Evolutionary conservation across 1,284 basidiomycete species (phyloP).

Genomic region (Wolfiporia cocos): DNA sequence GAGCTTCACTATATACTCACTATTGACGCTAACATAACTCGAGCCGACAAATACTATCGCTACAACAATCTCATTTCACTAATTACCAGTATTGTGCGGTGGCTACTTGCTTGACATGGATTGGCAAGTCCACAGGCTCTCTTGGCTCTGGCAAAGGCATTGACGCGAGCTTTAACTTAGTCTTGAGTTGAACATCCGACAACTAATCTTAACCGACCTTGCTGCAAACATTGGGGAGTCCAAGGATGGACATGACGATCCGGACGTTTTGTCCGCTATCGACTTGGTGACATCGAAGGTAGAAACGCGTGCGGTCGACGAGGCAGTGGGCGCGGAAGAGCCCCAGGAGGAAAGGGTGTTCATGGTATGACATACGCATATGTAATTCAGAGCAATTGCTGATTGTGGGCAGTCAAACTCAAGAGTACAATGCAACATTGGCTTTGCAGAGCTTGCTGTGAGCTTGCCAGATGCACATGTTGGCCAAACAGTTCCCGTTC

Average conservation of each 20-base stretch:
- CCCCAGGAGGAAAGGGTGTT: constrained; percentile 36
- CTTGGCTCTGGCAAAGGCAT: neutral
- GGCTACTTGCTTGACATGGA: constrained; percentile 6
- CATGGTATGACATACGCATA: too few relatives aligned
- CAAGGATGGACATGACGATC: constrained; percentile 30
- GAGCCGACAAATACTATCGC: too few relatives aligned
- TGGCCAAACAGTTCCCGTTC: constrained; percentile 41
- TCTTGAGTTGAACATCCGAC: constrained; percentile 74
- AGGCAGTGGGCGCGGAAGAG: constrained; percentile 18
- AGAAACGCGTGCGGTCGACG: constrained; percentile 32
- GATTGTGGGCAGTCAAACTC: constrained; percentile 40
- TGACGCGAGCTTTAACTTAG: constrained; percentile 26
- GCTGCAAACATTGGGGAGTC: constrained; percentile 56
- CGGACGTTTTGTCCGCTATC: constrained; percentile 37
- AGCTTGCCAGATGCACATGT: constrained; percentile 55
- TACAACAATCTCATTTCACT: too few relatives aligned
- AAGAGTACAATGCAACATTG: constrained; percentile 68
- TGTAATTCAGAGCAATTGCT: neutral
- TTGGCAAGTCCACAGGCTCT: constrained; percentile 1
- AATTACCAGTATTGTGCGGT: too few relatives aligned
- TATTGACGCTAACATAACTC: too few relatives aligned
- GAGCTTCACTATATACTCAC: too few relatives aligned
- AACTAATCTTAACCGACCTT: constrained; percentile 76
- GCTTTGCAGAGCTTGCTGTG: constrained; percentile 68
- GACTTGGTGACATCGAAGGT: constrained; percentile 59